Percentiles rank a stretch among this genome's conserved stretches.
Conservation (phyloP, 192 early-diverging fungal genomes). For the Lobulomyces angularis region DNA sequence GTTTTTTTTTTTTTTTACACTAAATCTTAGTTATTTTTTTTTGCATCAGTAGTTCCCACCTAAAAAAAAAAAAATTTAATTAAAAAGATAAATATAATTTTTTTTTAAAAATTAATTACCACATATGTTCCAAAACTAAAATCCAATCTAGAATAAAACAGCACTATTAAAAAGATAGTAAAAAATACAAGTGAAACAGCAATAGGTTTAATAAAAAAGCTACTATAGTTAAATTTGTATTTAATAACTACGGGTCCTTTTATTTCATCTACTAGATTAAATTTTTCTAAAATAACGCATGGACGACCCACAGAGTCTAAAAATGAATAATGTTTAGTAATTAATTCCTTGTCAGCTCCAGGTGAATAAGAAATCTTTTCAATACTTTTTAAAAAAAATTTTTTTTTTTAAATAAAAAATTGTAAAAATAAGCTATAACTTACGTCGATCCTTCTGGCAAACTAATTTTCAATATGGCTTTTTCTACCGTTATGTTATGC, state of each 20-base stretch:
- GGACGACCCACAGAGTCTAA: slow-evolving; percentile 87
- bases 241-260: slow-evolving; percentile 19
- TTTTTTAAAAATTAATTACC: no score
- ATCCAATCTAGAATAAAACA: no score
- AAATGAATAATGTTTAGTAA: slow-evolving; percentile 56
- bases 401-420: background rate
- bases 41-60: no score
- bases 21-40: no score
- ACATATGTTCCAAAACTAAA: no score
- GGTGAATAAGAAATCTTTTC: slow-evolving; percentile 53
- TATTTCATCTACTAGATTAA: slow-evolving; percentile 62
- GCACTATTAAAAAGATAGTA: no score
- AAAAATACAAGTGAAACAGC: slow-evolving; percentile 22
- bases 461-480: slow-evolving; percentile 57
- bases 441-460: slow-evolving; percentile 87
- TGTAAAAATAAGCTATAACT: slow-evolving; percentile 7
- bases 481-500: slow-evolving; percentile 46
- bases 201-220: slow-evolving; percentile 28
- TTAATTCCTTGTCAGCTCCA: slow-evolving; percentile 34
- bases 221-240: slow-evolving; percentile 19
- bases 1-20: no score
- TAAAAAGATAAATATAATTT: no score
- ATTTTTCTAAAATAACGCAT: slow-evolving; percentile 52
- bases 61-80: no score
- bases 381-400: slow-evolving; percentile 28